Base-by-base conservation (phyloP, 352 stramenopile genomes). In the Pythium angustatum region DNA sequence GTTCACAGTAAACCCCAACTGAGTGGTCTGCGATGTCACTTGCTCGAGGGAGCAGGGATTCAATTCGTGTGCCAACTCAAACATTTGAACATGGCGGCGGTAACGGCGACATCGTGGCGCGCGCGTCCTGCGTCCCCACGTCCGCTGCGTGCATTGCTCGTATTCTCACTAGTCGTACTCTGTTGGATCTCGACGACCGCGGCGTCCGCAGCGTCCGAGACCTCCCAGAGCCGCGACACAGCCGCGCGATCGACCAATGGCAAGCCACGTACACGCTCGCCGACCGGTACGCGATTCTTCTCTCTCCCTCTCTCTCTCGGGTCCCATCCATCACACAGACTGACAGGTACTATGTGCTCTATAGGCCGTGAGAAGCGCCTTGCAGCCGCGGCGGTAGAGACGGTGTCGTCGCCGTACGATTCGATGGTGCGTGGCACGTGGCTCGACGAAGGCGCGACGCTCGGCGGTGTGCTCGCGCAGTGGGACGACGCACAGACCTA, bases 401-500 rank as follows among this genome's bases (percentile, higher is more conserved):
- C 6, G 6, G 2, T n/a, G n/a, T n/a, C n/a, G n/a, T 30, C 57
- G 43, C 57, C 34, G 51, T 58, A 44, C 26, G 44, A 19, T 34
- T 33, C 34, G 3, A 72, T 68, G 53, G 48, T 30, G n/a, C 33
- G 58, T 19, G 53, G 57, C 34, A 63, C 12, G 26, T 94, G 84
- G 86, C 58, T 95, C 45, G 77, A 93, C 58, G 86, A 95, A 67
- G 84, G 84, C 12, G 38, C 73, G 21, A n/a, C 53, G 52, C 1
- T 31, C 61, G 2, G 10, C 1, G 66, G 62, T 8, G 44, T 62
- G 44, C 54, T 95, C 28, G 43, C 21, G 30, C 71, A 88, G 22
- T 95, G 82, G 82, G 79, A 79, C 3, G 71, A 87, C 24, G 71
- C 83, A 21, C 70, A 81, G 30, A 90, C 79, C 26, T 92, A 89